Evolutionary conservation across 768 basidiomycete genomes (phyloP).

Genomic region (Pulveroboletus sp.): DNA sequence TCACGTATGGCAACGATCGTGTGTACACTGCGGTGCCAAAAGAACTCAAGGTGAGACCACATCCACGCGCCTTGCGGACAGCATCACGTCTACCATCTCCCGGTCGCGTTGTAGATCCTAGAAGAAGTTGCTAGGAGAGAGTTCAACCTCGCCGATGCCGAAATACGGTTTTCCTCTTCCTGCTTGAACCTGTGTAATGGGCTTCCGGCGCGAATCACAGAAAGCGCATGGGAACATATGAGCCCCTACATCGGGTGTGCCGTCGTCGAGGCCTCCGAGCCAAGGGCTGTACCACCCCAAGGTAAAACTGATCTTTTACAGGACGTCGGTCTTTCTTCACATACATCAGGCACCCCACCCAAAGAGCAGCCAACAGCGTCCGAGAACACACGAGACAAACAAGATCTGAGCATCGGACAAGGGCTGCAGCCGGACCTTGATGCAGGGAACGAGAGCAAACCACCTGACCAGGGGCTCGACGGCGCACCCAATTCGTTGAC

Average conservation of each 20-base stretch:
- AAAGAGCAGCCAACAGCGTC: neutral
- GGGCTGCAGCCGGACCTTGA: neutral
- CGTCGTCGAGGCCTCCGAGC: conserved; percentile 6
- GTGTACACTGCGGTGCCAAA: conserved; percentile 19
- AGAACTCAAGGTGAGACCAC: conserved; percentile 11
- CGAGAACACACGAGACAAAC: neutral
- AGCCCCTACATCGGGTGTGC: conserved; percentile 22
- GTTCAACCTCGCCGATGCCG: conserved; percentile 17
- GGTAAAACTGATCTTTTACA: neutral
- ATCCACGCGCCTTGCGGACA: neutral
- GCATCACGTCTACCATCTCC: neutral
- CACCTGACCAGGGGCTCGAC: neutral
- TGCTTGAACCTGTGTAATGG: conserved; percentile 21
- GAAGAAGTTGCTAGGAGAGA: conserved; percentile 16
- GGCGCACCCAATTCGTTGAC: neutral
- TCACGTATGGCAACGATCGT: conserved; percentile 9
- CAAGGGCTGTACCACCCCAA: neutral
- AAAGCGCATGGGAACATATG: conserved; percentile 15
- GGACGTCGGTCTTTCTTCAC: neutral
- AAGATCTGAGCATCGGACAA: neutral
- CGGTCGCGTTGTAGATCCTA: conserved; percentile 7
- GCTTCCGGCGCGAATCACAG: conserved; percentile 20
- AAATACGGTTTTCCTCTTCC: conserved; percentile 13
- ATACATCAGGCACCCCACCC: neutral
- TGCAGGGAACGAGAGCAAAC: neutral